Percentiles rank a stretch among this genome's conserved stretches.
Conservation (phyloP, 352 stramenopile genomes). For the Nothophytophthora sp. region DNA sequence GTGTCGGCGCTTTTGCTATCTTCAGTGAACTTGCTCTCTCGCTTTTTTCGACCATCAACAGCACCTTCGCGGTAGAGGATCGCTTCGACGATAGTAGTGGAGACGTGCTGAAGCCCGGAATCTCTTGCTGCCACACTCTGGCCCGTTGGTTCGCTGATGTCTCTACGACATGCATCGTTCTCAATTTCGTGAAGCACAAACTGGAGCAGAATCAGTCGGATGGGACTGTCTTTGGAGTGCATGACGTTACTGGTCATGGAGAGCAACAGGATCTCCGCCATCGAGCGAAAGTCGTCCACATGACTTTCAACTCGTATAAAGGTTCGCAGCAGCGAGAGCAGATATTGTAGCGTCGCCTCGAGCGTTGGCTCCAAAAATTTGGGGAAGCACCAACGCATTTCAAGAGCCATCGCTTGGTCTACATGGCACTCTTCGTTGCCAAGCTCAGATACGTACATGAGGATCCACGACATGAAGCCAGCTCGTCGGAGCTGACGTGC, state of each 20-base stretch:
- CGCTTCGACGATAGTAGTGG: slow-evolving; percentile 43
- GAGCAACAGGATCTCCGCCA: slow-evolving; percentile 51
- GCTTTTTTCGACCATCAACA: slow-evolving; percentile 19
- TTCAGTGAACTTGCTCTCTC: slow-evolving; percentile 37
- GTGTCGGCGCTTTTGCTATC: slow-evolving; percentile 8
- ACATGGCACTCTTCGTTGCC: slow-evolving; percentile 42
- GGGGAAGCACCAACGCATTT: slow-evolving; percentile 58
- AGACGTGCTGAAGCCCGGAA: slow-evolving; percentile 11
- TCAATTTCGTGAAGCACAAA: slow-evolving; percentile 63
- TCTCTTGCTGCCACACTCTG: not conserved
- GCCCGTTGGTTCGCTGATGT: not conserved
- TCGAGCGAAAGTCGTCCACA: slow-evolving; percentile 43
- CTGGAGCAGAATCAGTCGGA: slow-evolving; percentile 49
- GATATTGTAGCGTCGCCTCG: slow-evolving; percentile 52
- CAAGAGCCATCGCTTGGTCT: slow-evolving; percentile 21
- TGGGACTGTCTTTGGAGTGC: slow-evolving; percentile 24
- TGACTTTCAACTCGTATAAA: slow-evolving; percentile 67
- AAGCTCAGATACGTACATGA: slow-evolving; percentile 58
- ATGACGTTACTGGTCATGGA: slow-evolving; percentile 40
- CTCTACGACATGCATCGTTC: slow-evolving; percentile 18
- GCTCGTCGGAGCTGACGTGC: slow-evolving; percentile 61
- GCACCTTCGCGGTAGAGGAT: slow-evolving; percentile 28
- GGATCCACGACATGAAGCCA: slow-evolving; percentile 53
- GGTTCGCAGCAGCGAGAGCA: slow-evolving; percentile 37
- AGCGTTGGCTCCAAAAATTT: slow-evolving; percentile 33